A percentile compares a stretch with the other conserved stretches of the same genome.
These are phyloP conservation scores for Pyrenophora seminiperda DNA, from an alignment of 2,329 filamentous ascomycete species.

Conservation along the genomic window DNA sequence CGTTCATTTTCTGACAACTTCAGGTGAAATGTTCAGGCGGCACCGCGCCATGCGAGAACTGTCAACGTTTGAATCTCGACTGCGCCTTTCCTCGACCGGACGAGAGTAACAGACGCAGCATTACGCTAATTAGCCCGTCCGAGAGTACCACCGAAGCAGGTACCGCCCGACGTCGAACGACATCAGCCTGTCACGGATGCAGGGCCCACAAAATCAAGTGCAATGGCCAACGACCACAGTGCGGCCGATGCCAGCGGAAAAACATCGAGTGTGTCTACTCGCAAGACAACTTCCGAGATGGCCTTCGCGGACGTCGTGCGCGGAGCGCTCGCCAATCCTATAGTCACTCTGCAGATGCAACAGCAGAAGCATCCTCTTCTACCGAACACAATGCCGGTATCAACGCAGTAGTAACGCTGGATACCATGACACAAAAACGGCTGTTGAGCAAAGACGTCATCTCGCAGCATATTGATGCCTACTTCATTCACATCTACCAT, in stretches of 20 bases:
- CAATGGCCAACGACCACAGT: not conserved
- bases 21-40: not conserved
- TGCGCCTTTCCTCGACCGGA: not conserved
- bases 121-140: not conserved
- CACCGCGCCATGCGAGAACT: not conserved
- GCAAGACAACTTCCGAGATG: not conserved
- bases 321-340: not conserved
- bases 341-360: not conserved
- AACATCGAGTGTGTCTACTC: not conserved
- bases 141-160: not conserved
- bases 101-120: not conserved
- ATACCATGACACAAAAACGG: not conserved
- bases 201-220: not conserved
- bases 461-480: not conserved
- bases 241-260: not conserved
- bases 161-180: not conserved
- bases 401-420: not conserved
- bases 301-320: too few species aligned
- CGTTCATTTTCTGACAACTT: not conserved
- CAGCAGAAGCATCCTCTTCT: not conserved
- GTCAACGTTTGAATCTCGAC: not conserved
- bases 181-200: not conserved
- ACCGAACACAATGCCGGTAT: not conserved
- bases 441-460: not conserved
- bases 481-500: not conserved